A percentile compares a stretch with the other conserved stretches of the same genome.
Evolutionary conservation across 2,329 filamentous ascomycete species (phyloP).

Genomic region (Aspergillus proliferans): DNA sequence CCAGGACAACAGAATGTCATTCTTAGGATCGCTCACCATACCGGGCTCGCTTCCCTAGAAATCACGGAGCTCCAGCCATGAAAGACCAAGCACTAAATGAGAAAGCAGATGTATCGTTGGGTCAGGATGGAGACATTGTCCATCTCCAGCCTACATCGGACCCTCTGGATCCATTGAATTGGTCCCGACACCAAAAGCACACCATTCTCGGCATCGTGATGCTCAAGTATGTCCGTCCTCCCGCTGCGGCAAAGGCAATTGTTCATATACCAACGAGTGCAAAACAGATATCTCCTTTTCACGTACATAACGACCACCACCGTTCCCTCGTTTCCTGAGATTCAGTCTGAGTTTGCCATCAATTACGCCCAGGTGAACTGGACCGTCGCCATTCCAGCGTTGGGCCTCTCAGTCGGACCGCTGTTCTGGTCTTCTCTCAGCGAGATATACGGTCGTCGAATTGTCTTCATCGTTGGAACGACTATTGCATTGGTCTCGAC

Average conservation of each 20-base stretch:
- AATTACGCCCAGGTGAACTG: conserved; percentile 47
- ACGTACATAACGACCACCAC: conserved; percentile 55
- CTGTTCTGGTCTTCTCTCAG: conserved; percentile 46
- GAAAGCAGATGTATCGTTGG: neutral
- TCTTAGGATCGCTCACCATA: neutral
- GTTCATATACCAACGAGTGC: conserved; percentile 1
- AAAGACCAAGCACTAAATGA: neutral
- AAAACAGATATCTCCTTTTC: conserved; percentile 49
- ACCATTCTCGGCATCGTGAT: conserved; percentile 48
- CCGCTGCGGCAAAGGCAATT: neutral
- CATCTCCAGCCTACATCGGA: conserved; percentile 42
- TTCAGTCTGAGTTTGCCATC: conserved; percentile 44
- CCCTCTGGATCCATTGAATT: conserved; percentile 51
- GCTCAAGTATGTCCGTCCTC: conserved; percentile 38
- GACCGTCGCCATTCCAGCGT: conserved; percentile 49
- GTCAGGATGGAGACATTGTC: conserved; percentile 25
- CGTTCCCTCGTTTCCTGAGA: conserved; percentile 47
- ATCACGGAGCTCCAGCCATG: neutral
- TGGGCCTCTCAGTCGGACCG: conserved; percentile 49
- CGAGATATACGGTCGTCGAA: conserved; percentile 49
- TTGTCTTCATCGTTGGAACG: conserved; percentile 45
- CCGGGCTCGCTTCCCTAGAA: neutral
- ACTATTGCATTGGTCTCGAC: conserved; percentile 38
- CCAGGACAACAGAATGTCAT: neutral
- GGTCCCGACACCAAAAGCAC: conserved; percentile 44